Base-by-base conservation (phyloP, 352 stramenopile species). In the Pythium aristosporum region DNA sequence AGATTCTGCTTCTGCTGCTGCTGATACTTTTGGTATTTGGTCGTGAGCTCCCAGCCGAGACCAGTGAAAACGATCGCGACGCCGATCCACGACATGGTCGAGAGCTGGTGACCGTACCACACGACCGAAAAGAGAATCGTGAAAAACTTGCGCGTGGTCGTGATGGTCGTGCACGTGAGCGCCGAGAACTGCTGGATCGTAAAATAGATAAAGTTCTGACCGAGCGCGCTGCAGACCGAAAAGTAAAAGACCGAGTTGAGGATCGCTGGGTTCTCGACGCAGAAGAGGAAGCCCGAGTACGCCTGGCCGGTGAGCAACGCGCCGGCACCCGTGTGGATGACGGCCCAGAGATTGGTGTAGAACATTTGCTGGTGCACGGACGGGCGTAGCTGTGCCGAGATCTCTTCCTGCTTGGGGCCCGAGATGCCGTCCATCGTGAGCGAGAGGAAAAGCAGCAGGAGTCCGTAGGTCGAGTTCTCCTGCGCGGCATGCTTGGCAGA, bases 81-180 rank as follows among this genome's bases (percentile, higher is more conserved):
- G 21, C 90, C 86, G 28, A 87, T 66, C 96, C 96, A 98, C 71
- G 96, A 97, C 79, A 96, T 88, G 59, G 71, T 61, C 64, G 77
- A 92, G 49, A 99, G 88, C 36, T 88, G 63, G 83, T 99, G 95
- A 23, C 96, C 96, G 72, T 98, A 98, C 74, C 96, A 92, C 20
- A 99, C 72, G 16, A 99, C 96, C 21, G 93, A 99, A 68, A 99
- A 92, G 25, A 99, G 77, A 44, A 99, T 98, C 11, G 94, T 99
- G 72, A 99, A 99, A 76, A 99, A 99, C 82, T 99, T 99, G 74
- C 98, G 87, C 60, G 97, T 99, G 1, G 98, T 99, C 34, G 98
- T 99, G 66, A 99, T 98, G 37, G 97, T 99, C 37, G 97, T 99
- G 74, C 96, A 98, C 57, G 98, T 97, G 41, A 99, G 88, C 43